phyloP scores from a whole-genome alignment of 176 grass and related monocot genomes.

The Puccinellia tenuiflora region DNA sequence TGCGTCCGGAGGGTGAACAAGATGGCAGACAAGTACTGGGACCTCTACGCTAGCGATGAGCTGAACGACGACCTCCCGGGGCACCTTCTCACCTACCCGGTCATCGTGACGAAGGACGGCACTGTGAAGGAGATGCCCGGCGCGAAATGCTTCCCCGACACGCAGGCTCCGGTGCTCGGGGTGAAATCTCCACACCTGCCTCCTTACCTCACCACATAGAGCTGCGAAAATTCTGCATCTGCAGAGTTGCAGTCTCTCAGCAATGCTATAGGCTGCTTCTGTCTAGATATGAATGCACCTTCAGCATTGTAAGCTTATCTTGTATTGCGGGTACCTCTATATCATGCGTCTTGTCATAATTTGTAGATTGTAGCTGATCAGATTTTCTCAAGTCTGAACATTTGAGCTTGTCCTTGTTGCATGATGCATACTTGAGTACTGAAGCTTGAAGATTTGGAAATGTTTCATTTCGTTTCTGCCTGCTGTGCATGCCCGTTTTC shows the following conservation, averaged over 20 bases:
- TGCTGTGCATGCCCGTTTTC: neutral
- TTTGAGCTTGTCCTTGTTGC: neutral
- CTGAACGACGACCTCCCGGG: slow-evolving; percentile 67
- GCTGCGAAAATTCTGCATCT: neutral
- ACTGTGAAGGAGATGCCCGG: slow-evolving; percentile 58
- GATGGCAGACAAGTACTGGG: slow-evolving; percentile 79
- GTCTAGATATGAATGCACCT: neutral
- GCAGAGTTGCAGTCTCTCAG: neutral
- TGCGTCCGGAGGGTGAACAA: slow-evolving; percentile 70
- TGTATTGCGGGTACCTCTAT: neutral
- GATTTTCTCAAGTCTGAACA: neutral
- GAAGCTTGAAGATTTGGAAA: neutral
- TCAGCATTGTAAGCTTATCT: neutral
- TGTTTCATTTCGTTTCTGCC: neutral
- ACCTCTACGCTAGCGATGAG: slow-evolving; percentile 47
- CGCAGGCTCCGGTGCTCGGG: slow-evolving; percentile 45
- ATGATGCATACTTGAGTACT: neutral
- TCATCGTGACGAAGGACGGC: slow-evolving; percentile 42
- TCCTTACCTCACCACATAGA: slow-evolving; percentile 76
- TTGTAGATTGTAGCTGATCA: neutral
- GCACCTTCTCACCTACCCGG: slow-evolving; percentile 73
- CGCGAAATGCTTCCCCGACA: slow-evolving; percentile 62
- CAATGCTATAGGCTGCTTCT: neutral
- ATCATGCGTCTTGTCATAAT: neutral
- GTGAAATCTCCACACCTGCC: slow-evolving; percentile 33